Evolutionary conservation across 73 alveolate species (phyloP), one percentile per base, ranked within the genome.

Genomic region (Paramecium pentaurelia): DNA sequence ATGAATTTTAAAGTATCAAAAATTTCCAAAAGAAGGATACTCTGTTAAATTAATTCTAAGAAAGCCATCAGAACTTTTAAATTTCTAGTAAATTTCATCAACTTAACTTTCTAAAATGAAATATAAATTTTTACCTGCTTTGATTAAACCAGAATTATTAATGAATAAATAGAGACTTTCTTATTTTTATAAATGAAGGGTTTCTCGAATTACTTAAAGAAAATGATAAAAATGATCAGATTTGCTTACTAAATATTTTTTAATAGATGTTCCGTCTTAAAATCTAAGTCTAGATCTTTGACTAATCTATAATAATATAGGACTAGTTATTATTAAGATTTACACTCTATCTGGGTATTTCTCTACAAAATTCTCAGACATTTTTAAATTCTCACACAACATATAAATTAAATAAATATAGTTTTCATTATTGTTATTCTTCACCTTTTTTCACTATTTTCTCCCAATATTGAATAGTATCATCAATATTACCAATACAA

Each of bases 171-270:
- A 80, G 0, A 80, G 47, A 8, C 77, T 45, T 80, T 80, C 91
- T 47, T 42, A 47, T 47, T 80, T 80, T 80, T 80, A 32, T 38
- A 80, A 28, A 25, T 40, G 47, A 4, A 80, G 34, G 8, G 71
- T 32, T 11, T 80, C 91, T 49, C 91, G 60, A 32, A 64, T 64
- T 25, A 64, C 49, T 27, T 28, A 64, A 28, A 64, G 16, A 64
- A 75, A 75, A n/a, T 75, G 88, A 75, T 75, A 37, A 38, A 75
- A 75, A 75, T 75, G 88, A 75, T 75, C 70, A 36, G 88, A 75
- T 34, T 75, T 75, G 37, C 68, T 36, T 18, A 71, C 68, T 36
- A 75, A 75, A 16, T 37, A 75, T 75, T 75, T 75, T 42, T 37
- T 36, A 16, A 38, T 25, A 30, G 37, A 30, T 42, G 34, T 34